These are phyloP conservation scores for Warburgia ugandensis DNA, from an alignment of 164 flowering plant genomes.

Conservation along the genomic window DNA sequence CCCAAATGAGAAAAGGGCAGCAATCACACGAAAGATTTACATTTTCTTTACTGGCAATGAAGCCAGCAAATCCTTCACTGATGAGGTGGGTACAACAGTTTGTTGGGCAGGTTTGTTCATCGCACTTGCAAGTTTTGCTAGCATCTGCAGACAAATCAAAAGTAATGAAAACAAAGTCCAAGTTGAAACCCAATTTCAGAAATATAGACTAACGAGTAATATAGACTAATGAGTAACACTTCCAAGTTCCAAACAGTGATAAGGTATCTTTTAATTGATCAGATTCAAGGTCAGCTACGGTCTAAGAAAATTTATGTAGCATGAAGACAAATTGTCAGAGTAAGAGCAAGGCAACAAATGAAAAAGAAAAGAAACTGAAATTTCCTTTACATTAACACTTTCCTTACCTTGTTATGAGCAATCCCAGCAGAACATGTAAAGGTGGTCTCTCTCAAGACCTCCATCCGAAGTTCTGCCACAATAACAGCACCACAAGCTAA, in stretches of 20 bases:
- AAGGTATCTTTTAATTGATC: no score
- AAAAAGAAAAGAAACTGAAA: neutral
- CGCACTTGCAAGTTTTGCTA: constrained; percentile 88
- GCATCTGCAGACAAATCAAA: constrained; percentile 56
- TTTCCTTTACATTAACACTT: neutral
- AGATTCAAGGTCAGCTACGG: no score
- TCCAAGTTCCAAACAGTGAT: no score
- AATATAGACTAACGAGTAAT: no score
- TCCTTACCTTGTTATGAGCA: constrained; percentile 85
- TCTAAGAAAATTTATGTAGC: no score
- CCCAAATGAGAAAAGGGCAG: neutral
- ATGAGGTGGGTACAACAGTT: constrained; percentile 75
- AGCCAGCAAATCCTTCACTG: constrained; percentile 58
- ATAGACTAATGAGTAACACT: no score
- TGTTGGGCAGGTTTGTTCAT: constrained; percentile 98
- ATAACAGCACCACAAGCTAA: constrained; percentile 89
- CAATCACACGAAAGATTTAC: no score
- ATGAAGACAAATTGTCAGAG: neutral
- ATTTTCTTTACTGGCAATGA: constrained; percentile 87
- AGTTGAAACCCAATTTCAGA: no score
- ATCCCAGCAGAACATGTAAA: constrained; percentile 99
- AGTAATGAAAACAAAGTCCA: no score
- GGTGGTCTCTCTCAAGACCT: constrained; percentile 68
- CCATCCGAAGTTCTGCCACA: constrained; percentile 80
- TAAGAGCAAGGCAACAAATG: constrained; percentile 4